Evolutionary conservation across 1,284 basidiomycete genomes (phyloP), one percentile per base, ranked within the genome.

Genomic region (Ceratobasidium sp.): DNA sequence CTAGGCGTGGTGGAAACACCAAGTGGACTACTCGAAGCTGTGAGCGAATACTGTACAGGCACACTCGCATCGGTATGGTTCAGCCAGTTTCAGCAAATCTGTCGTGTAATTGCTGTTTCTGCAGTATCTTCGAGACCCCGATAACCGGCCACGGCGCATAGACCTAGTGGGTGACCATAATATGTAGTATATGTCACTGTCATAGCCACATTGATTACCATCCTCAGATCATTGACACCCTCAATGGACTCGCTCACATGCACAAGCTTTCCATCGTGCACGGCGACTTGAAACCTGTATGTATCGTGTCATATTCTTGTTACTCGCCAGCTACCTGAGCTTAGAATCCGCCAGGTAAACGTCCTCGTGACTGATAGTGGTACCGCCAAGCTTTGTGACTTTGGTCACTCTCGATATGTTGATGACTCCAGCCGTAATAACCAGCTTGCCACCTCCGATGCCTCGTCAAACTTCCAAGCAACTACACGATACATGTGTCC

Each of bases 401-500:
- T 74, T 40, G 71, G 71, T n/a, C 71, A 74, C 26, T 74, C 71
- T 3, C 71, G 33, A 3, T 64, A 50, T 20, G 5, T 40, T 23
- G 52, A 38, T 40, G 59, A 28, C n/a, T n/a, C n/a, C 15, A 6
- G 23, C 23, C 13, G 9, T 12, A 3, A 15, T 23, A 33, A 33
- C 12, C 46, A n/a, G 9, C 4, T 48, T 12, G 9, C 4, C 15
- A 17, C 17, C 13, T 65, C 71, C 15, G 48, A 74, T 23, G 44
- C 23, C 1, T 74, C 71, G 4, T 64, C 59, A 20, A 74, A 28
- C 17, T 74, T 74, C 26, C 71, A 74, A 38, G 57, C 71, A 26
- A 74, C 71, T 9, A 23, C n/a, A 3, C 57, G 71, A 52, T 74
- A 74, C 46, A 74, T 65, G 71, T 50, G 56, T 40, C 71, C 71